Evolutionary conservation across 805 yeast species (phyloP), one percentile per base, ranked within the genome.

Genomic region (Candida lessepsii): DNA sequence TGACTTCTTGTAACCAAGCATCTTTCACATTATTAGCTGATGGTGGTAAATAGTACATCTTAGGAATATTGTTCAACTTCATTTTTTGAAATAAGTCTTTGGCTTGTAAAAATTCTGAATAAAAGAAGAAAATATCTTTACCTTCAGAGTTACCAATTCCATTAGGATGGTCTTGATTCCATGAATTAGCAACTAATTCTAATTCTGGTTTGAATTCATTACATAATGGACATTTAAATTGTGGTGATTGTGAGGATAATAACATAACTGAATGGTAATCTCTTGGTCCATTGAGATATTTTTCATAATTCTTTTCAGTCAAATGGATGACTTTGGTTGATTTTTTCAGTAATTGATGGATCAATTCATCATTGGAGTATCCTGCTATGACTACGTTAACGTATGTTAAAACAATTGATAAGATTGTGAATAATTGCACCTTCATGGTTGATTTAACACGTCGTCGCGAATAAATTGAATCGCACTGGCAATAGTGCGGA

Each of bases 201-300:
- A 61, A 86, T 30, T 74, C 76, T 2, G 96, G 95, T 18, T 73
- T 78, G 51, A 85, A 74, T 30, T 81, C 79, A 8, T 65, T 51
- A 72, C 99, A 93, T 37, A 86, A 67, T 1, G 68, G 67, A 66
- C 99, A 93, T 9, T 86, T 86, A 54, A 90, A 75, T 45, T 78
- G 77, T 1, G 87, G 72, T 35, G 81, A 73, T 8, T 82, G 75
- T 2, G 97, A 88, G 0, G 96, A 85, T 45, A 91, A 63, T 41
- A 83, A 71, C 23, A 80, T 53, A 9, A 85, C 71, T n/a, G 86
- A 55, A 27, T 83, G 73, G 59, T 78, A 80, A 52, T 87, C 88
- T 53, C 91, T 73, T 16, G 80, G 76, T 4, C 87, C 86, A 18
- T 65, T 65, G 40, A 87, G 63, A 15, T 82, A 56, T 11, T 65